Conservation (phyloP, 1,284 basidiomycete genomes). For the Gomphus sp. region DNA sequence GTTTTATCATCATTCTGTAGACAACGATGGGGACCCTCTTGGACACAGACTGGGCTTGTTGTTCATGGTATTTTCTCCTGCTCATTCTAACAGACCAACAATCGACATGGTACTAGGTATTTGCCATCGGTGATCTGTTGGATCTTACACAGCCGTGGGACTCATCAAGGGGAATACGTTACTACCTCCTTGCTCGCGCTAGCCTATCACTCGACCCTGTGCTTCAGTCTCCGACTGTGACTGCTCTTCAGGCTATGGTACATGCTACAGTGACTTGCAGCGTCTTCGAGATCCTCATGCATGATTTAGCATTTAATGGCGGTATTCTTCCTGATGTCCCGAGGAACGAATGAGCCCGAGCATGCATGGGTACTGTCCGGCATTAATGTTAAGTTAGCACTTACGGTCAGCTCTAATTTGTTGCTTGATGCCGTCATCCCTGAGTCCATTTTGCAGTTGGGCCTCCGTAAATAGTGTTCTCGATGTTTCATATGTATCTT, state of each 20-base stretch:
- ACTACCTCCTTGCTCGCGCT: slow-evolving; percentile 4
- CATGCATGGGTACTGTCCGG: slow-evolving; percentile 9
- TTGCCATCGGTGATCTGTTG: slow-evolving; percentile 9
- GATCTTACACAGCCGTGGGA: slow-evolving; percentile 8
- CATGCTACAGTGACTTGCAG: not conserved
- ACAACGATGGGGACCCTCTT: not conserved
- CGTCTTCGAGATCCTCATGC: not conserved
- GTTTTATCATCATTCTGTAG: slow-evolving; percentile 1
- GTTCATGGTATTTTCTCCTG: not conserved
- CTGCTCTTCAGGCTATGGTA: slow-evolving; percentile 11
- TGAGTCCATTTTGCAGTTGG: slow-evolving; percentile 10
- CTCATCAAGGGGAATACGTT: not conserved
- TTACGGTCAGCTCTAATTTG: not conserved
- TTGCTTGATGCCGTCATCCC: not conserved
- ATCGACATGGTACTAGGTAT: not conserved
- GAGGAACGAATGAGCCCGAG: slow-evolving; percentile 2
- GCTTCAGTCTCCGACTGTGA: slow-evolving; percentile 7
- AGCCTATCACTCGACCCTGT: slow-evolving; percentile 2
- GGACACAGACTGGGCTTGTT: slow-evolving; percentile 4
- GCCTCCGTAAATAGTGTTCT: slow-evolving; percentile 12
- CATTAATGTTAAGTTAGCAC: slow-evolving; percentile 1
- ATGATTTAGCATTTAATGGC: slow-evolving; percentile 6
- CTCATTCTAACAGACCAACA: not conserved
- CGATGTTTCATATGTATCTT: not conserved
- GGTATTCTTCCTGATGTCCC: not conserved